Conservation (phyloP, 192 early-diverging fungal genomes). For the Coemansia sp. region DNA sequence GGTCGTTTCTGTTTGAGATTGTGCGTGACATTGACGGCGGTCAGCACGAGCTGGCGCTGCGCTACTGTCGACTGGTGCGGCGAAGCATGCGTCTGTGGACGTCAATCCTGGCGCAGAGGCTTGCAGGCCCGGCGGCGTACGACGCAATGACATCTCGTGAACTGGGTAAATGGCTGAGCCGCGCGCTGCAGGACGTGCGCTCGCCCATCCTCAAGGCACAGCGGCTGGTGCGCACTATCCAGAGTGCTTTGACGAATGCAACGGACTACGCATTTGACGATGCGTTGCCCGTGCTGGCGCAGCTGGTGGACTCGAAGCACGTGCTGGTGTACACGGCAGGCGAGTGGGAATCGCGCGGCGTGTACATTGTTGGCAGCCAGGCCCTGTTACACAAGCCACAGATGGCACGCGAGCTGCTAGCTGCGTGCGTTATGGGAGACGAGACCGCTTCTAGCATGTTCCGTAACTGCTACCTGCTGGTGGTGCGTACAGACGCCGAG, state of each 20-base stretch:
- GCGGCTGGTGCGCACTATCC: conserved; percentile 50
- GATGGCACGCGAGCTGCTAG: conserved; percentile 54
- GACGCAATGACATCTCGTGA: conserved; percentile 40
- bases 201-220: conserved; percentile 47
- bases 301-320: conserved; percentile 68
- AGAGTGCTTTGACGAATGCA: conserved; percentile 60
- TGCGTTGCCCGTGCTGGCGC: conserved; percentile 58
- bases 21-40: conserved; percentile 72
- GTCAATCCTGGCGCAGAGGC: conserved; percentile 25
- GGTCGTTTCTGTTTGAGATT: conserved; percentile 72
- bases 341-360: conserved; percentile 64
- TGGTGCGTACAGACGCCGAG: conserved; percentile 45
- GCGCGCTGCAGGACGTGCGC: conserved; percentile 46
- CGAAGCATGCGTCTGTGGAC: conserved; percentile 40
- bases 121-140: conserved; percentile 38
- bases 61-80: conserved; percentile 65
- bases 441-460: conserved; percentile 14
- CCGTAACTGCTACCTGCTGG: conserved; percentile 41
- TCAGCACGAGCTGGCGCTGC: conserved; percentile 68
- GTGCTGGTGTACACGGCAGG: conserved; percentile 68
- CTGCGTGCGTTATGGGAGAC: conserved; percentile 53
- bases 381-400: conserved; percentile 57
- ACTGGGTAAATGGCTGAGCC: conserved; percentile 43
- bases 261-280: conserved; percentile 73
- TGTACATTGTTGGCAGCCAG: conserved; percentile 76